Evolutionary conservation across 1,284 basidiomycete species (phyloP).

Genomic region (Moesziomyces antarcticus): DNA sequence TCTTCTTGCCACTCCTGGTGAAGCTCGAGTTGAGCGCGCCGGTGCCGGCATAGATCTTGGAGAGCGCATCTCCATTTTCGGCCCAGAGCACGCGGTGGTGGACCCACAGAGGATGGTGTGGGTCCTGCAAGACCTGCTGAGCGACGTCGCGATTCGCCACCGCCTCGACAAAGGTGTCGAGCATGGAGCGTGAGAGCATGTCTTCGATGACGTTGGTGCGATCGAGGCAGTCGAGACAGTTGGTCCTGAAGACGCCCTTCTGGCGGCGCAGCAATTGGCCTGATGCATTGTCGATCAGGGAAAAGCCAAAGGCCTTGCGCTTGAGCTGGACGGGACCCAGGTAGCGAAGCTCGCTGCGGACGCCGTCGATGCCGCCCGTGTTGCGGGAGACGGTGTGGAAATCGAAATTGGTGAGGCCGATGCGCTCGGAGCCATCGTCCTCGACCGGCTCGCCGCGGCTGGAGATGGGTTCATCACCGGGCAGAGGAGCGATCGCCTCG

Average conservation of each 20-base stretch:
- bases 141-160: conserved; percentile 23
- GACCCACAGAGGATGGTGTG: conserved; percentile 76
- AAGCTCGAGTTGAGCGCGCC: conserved; percentile 95
- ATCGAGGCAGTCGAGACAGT: conserved; percentile 95
- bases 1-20: conserved; percentile 91
- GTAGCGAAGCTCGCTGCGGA: conserved; percentile 79
- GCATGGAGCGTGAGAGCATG: conserved; percentile 58
- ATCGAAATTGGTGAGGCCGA: conserved; percentile 85
- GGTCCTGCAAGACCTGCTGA: conserved; percentile 32
- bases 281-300: conserved; percentile 73
- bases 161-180: conserved; percentile 53
- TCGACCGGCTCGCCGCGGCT: conserved; percentile 10
- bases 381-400: conserved; percentile 86
- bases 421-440: conserved; percentile 44
- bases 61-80: conserved; percentile 66
- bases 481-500: conserved; percentile 37
- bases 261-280: conserved; percentile 70
- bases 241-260: conserved; percentile 89
- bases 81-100: conserved; percentile 95
- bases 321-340: conserved; percentile 68
- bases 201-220: conserved; percentile 99
- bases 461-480: conserved; percentile 20
- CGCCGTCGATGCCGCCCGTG: conserved; percentile 84
- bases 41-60: conserved; percentile 92
- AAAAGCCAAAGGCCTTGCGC: conserved; percentile 85